A percentile compares a stretch with the other conserved stretches of the same genome.
These are phyloP conservation scores for Exophiala dermatitidis DNA, from an alignment of 2,329 filamentous ascomycete species.

Conservation along the genomic window DNA sequence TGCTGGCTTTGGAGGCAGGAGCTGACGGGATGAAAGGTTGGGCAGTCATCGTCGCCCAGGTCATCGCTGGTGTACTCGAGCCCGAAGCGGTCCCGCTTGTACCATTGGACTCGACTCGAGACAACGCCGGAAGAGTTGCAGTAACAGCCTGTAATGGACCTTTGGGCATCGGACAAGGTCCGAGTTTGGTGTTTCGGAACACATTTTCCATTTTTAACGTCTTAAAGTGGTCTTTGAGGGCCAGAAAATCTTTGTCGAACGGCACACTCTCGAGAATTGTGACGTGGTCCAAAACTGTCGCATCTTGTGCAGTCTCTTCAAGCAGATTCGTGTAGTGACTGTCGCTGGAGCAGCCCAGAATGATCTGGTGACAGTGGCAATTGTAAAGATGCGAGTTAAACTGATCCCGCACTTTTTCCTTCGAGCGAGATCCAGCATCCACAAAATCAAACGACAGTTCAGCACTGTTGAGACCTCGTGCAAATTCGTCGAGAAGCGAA, in stretches of 20 bases:
- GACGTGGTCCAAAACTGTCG: conserved; percentile 42
- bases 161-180: conserved; percentile 22
- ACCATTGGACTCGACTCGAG: conserved; percentile 34
- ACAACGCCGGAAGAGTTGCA: conserved; percentile 31
- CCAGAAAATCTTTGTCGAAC: conserved; percentile 48
- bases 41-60: conserved; percentile 33
- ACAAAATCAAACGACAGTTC: conserved; percentile 46
- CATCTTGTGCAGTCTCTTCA: conserved; percentile 43
- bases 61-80: conserved; percentile 28
- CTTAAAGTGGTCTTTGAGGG: conserved; percentile 43
- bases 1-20: conserved; percentile 18
- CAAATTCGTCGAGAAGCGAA: conserved; percentile 45
- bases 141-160: conserved; percentile 22
- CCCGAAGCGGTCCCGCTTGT: conserved; percentile 35
- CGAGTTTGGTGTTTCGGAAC: conserved; percentile 41
- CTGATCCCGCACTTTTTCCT: conserved; percentile 40
- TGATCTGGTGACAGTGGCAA: conserved; percentile 54
- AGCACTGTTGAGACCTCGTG: conserved; percentile 49
- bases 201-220: conserved; percentile 46
- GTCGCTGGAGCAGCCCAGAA: conserved; percentile 54
- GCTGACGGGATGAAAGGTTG: conserved; percentile 18
- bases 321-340: conserved; percentile 49
- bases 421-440: conserved; percentile 41
- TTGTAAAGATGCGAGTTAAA: conserved; percentile 52
- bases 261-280: conserved; percentile 52